Evolutionary conservation across 2,329 filamentous ascomycete genomes (phyloP), one percentile per base, ranked within the genome.

Genomic region (Penicillium sp.): DNA sequence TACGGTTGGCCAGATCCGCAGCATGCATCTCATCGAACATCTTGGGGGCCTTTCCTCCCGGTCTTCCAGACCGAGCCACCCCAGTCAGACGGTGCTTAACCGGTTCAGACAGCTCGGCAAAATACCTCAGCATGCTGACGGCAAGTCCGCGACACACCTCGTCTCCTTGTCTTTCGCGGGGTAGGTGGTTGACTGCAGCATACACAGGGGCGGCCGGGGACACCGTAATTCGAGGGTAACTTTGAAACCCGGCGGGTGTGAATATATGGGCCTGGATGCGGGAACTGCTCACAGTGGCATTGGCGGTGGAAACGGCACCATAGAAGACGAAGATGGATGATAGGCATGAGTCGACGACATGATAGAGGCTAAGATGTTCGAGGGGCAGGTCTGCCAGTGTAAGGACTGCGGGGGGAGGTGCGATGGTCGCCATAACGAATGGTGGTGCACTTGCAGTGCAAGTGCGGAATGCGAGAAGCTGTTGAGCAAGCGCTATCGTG

Each of bases 251-350:
- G 63, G 91, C 92, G 2, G 91, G 87, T 60, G 90, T 90, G 78
- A 95, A 91, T 75, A 99, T 85, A 76, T 97, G 94, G 63, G 94
- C 85, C 79, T 97, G 93, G 65, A 97, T 92, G 75, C 94, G 89
- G 61, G 93, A 97, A 77, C 89, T 93, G 76, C 91, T 95, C 69
- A 87, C 86, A 48, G 87, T 91, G 64, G 89, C 89, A 76, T 96
- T 95, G 68, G 90, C 87, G 43, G 91, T 95, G 31, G 92, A 92
- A 46, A 93, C 93, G 16, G 92, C 86, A 15, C 93, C 93, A 75
- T 97, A 91, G 81, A 97, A 97, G 74, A 97, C 83, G 65, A 97
- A 82, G 66, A 97, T 82, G 50, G 92, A 76, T 87, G 61, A 92
- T 82, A 77, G 92, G 84, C 75, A 87, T 60, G 91, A 86, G 76